Conservation (phyloP, 139 green algal genomes). For the Volvox reticuliferus region DNA sequence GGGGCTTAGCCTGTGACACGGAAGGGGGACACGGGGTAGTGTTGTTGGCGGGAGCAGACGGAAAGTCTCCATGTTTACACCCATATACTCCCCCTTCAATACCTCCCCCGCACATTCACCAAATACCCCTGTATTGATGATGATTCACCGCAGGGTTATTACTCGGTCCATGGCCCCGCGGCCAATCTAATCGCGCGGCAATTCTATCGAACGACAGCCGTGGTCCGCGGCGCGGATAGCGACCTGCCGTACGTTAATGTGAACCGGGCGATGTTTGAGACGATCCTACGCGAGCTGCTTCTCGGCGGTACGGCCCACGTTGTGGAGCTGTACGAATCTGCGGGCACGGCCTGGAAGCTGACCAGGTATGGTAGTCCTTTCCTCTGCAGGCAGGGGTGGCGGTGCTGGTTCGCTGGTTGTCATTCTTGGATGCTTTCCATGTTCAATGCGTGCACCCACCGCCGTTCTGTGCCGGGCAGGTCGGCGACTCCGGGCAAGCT, state of each 20-base stretch:
- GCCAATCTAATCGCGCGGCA: conserved; percentile 80
- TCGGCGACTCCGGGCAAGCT: conserved; percentile 83
- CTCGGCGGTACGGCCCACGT: conserved; percentile 76
- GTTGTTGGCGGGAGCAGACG: no score
- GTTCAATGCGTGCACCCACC: not conserved
- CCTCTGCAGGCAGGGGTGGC: no score
- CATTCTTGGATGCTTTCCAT: no score
- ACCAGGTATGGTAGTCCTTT: conserved; percentile 40
- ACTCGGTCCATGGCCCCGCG: conserved; percentile 87
- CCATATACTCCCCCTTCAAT: no score
- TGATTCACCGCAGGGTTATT: conserved; percentile 76
- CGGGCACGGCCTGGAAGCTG: conserved; percentile 62
- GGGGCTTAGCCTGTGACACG: no score
- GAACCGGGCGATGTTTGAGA: conserved; percentile 80
- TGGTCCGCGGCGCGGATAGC: conserved; percentile 37
- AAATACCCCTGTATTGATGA: no score
- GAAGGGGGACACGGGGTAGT: no score
- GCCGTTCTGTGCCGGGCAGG: conserved; percentile 49
- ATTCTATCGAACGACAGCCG: conserved; percentile 84
- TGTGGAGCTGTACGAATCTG: conserved; percentile 91
- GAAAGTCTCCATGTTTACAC: no score
- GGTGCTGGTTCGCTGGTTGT: no score
- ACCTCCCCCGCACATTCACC: no score
- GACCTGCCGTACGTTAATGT: conserved; percentile 76
- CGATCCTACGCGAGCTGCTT: conserved; percentile 85